Base-by-base conservation (phyloP, 2,329 filamentous ascomycete species). In the Monosporascus sp. region DNA sequence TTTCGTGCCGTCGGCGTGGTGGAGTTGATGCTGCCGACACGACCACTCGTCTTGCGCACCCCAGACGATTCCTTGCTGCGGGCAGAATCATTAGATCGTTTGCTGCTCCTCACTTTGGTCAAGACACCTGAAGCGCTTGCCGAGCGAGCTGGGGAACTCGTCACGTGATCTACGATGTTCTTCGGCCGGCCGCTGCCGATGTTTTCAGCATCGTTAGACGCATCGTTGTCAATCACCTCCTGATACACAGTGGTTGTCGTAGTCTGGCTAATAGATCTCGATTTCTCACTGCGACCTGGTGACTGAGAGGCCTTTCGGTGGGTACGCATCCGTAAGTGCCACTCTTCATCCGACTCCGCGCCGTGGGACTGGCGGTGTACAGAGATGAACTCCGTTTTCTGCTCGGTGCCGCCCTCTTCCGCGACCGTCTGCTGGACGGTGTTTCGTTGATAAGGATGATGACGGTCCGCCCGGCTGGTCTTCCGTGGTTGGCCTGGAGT, bases 401-500 rank as follows among this genome's bases (percentile, higher is more conserved):
- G 69, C 65, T 79, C 73, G 60, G 80, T 67, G 35, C 75, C 72
- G 50, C 76, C 77, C 45, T 80, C 78, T 55, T 80, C 74, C 57
- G 81, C 81, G 5, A 67, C 55, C 7, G 71, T 69, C 24, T 73
- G 72, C 49, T 73, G 69, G 31, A 81, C 68, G 59, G 77, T 70
- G 24, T 78, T 80, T 53, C 86, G 80, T 50, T 83, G 74, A 70
- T 92, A 89, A 11, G 87, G 84, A 68, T 92, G 83, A 61, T 90
- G 87, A 25, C 87, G 83, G 63, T 92, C 90, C 55, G 85, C 81
- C 53, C 90, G 85, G 59, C 86, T 87, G 17, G 88, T 88, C 78
- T 99, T 97, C 57, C 94, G 85, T 27, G 94, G 94, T 70, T 99
- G 94, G 2, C 94, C 94, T 0, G 94, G 94, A 5, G 94, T 99